Evolutionary conservation across 225 moss, liverwort and hornwort genomes (phyloP).

Genomic region (Marchantia paleacea): DNA sequence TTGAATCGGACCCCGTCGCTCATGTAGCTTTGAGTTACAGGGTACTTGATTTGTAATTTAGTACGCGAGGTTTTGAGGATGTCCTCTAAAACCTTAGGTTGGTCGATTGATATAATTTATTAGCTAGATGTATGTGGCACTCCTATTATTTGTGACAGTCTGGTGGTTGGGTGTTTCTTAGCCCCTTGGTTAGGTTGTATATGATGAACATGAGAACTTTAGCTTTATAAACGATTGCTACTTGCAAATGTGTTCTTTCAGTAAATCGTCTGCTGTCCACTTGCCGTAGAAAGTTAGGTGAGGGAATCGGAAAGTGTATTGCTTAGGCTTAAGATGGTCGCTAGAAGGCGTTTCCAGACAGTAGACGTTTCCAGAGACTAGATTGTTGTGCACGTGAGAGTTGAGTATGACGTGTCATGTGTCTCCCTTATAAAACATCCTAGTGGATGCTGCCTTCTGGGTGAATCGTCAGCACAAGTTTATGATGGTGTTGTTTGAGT

Average conservation of each 20-base stretch:
- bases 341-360: background rate
- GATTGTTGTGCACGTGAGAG: background rate
- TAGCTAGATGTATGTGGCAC: constrained; percentile 6
- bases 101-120: background rate
- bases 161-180: background rate
- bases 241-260: background rate
- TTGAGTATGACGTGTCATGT: background rate
- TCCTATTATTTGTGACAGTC: background rate
- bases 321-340: background rate
- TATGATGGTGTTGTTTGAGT: too few species aligned
- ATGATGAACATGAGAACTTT: background rate
- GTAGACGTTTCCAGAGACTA: background rate
- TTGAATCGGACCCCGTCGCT: background rate
- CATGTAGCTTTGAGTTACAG: background rate
- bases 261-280: background rate
- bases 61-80: background rate
- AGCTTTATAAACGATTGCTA: background rate
- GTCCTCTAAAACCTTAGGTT: background rate
- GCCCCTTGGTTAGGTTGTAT: constrained; percentile 12
- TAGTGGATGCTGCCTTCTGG: background rate
- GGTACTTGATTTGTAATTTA: constrained; percentile 11
- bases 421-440: background rate
- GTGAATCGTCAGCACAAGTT: too few species aligned
- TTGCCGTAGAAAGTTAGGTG: background rate
- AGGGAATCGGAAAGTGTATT: background rate